Percentiles rank a stretch among this genome's conserved stretches.
Conservation (phyloP, 2,329 filamentous ascomycete species). For the Alternaria gansuensis region DNA sequence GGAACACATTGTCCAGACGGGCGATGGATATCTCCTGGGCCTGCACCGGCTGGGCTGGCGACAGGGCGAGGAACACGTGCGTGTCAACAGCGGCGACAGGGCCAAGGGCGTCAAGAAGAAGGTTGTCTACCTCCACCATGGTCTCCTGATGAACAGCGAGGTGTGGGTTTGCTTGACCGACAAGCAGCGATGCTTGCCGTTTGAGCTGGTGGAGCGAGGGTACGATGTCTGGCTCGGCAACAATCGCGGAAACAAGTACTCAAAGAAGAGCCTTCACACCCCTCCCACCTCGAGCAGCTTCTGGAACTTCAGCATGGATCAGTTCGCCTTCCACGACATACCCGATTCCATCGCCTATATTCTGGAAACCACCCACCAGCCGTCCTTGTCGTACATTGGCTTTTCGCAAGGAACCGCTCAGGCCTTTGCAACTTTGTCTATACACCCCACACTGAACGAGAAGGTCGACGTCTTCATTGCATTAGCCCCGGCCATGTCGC, state of each 20-base stretch:
- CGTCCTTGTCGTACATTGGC: conserved; percentile 91
- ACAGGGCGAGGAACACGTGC: conserved; percentile 79
- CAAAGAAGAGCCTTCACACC: conserved; percentile 84
- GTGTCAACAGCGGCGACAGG: conserved; percentile 75
- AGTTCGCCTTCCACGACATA: conserved; percentile 98
- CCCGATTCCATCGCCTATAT: conserved; percentile 95
- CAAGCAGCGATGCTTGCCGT: conserved; percentile 83
- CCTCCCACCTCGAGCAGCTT: conserved; percentile 80
- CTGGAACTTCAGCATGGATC: conserved; percentile 98
- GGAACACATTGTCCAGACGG: conserved; percentile 94
- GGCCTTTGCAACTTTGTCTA: conserved; percentile 90
- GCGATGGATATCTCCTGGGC: conserved; percentile 91
- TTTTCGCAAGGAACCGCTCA: conserved; percentile 98
- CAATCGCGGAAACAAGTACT: conserved; percentile 98
- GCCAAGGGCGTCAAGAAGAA: conserved; percentile 71
- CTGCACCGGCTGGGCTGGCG: conserved; percentile 86
- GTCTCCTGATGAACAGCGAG: conserved; percentile 97
- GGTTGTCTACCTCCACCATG: conserved; percentile 94
- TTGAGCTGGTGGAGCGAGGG: conserved; percentile 85
- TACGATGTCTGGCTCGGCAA: conserved; percentile 99
- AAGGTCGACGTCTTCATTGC: conserved; percentile 97
- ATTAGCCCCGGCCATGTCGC: conserved; percentile 94
- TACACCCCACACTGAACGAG: conserved; percentile 89
- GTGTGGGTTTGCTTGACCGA: conserved; percentile 97
- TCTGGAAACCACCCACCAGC: conserved; percentile 80